phyloP scores from a whole-genome alignment of 176 grass and related monocot species.

The Secale cereale region DNA sequence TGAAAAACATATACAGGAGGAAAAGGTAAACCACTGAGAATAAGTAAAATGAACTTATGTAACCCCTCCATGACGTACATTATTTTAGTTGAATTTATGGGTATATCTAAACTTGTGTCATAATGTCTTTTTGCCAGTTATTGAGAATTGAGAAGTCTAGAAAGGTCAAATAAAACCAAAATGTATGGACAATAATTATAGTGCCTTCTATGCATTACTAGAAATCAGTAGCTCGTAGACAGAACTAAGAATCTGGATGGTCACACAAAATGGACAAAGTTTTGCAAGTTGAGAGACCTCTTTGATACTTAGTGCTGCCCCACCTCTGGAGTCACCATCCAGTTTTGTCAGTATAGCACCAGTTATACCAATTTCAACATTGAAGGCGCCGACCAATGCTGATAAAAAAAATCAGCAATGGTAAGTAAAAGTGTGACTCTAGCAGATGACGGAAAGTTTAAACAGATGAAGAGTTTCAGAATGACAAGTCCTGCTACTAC shows the following conservation, averaged over 20 bases:
- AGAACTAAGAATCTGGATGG: background rate
- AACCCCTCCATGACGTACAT: background rate
- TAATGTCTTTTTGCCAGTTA: background rate
- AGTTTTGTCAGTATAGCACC: slow-evolving; percentile 97
- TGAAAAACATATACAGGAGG: background rate
- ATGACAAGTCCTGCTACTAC: slow-evolving; percentile 7
- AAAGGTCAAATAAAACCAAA: slow-evolving; percentile 6
- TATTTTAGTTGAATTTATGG: background rate
- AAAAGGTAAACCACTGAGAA: background rate
- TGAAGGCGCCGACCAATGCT: slow-evolving; percentile 97
- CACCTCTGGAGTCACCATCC: slow-evolving; percentile 97
- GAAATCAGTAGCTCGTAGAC: background rate
- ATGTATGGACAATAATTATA: background rate
- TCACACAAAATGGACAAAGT: background rate
- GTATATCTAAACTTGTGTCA: background rate
- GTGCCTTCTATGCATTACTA: background rate
- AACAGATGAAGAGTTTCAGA: slow-evolving; percentile 7
- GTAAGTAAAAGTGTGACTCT: slow-evolving; percentile 13
- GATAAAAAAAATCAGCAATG: slow-evolving; percentile 35
- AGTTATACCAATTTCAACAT: slow-evolving; percentile 90
- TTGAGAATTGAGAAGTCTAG: background rate
- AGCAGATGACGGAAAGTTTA: slow-evolving; percentile 3
- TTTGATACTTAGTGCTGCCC: slow-evolving; percentile 95
- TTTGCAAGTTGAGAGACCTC: slow-evolving; percentile 51
- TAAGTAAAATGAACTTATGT: slow-evolving; percentile 14